Evolutionary conservation across 352 stramenopile species (phyloP).

Genomic region (Globisporangium okanoganense): DNA sequence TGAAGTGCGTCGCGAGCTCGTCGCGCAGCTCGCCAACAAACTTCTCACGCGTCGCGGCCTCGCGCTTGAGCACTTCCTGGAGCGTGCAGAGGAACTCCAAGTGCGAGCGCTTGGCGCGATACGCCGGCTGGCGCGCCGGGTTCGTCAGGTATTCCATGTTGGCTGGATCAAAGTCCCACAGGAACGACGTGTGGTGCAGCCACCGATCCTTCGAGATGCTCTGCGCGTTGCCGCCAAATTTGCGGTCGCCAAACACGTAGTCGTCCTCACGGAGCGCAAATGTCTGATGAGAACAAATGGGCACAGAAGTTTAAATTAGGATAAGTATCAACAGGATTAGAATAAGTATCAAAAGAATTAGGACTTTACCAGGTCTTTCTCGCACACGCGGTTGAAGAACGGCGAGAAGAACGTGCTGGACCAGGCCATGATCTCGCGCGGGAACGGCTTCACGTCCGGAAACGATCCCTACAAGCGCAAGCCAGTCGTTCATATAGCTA

Average conservation of each 20-base stretch:
- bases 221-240: slow-evolving; percentile 97
- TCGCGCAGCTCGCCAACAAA: slow-evolving; percentile 41
- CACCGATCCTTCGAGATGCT: slow-evolving; percentile 93
- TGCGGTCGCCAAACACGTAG: slow-evolving; percentile 93
- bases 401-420: slow-evolving; percentile 75
- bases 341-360: neutral
- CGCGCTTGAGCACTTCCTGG: slow-evolving; percentile 59
- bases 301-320: neutral
- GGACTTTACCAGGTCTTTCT: slow-evolving; percentile 16
- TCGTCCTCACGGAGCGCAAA: slow-evolving; percentile 95
- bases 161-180: slow-evolving; percentile 93
- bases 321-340: neutral
- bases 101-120: slow-evolving; percentile 91
- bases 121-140: slow-evolving; percentile 92
- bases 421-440: slow-evolving; percentile 93
- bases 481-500: slow-evolving; percentile 8
- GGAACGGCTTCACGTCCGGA: slow-evolving; percentile 76
- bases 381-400: slow-evolving; percentile 64
- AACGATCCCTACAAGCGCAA: slow-evolving; percentile 49
- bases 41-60: slow-evolving; percentile 30
- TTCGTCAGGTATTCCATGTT: slow-evolving; percentile 96
- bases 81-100: slow-evolving; percentile 92
- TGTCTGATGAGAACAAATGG: slow-evolving; percentile 21
- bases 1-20: slow-evolving; percentile 58
- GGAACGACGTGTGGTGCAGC: slow-evolving; percentile 97